These are phyloP conservation scores for Fusarium torreyae DNA, from an alignment of 2,329 filamentous ascomycete genomes.

Conservation along the genomic window DNA sequence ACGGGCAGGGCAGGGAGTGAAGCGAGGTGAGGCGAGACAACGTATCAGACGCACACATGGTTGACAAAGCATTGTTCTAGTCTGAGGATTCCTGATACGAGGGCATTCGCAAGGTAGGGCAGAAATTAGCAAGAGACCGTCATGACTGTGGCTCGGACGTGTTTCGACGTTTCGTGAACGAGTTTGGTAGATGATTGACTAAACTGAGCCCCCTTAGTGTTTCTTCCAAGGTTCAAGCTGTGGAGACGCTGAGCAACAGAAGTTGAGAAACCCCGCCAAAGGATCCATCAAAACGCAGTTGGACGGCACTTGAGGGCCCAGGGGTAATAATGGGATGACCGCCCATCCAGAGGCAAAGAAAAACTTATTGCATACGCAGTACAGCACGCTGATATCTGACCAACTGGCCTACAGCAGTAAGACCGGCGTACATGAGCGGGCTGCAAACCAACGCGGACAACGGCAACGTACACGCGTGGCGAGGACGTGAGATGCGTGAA, in stretches of 20 bases:
- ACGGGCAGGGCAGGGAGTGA: conserved; percentile 22
- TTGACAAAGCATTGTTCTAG: conserved; percentile 22
- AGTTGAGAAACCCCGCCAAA: conserved; percentile 27
- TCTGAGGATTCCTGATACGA: conserved; percentile 10
- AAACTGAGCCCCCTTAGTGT: conserved; percentile 22
- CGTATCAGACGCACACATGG: conserved; percentile 24
- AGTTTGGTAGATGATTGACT: conserved; percentile 18
- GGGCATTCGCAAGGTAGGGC: conserved; percentile 15
- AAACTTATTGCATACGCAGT: conserved; percentile 15
- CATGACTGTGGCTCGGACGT: conserved; percentile 17
- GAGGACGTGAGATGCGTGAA: conserved; percentile 22
- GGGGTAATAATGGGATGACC: conserved; percentile 30
- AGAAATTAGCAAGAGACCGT: conserved; percentile 5
- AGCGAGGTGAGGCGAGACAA: conserved; percentile 39
- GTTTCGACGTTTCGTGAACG: conserved; percentile 29
- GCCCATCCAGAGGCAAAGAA: conserved; percentile 10
- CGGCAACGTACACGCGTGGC: conserved; percentile 17
- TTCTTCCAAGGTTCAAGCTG: conserved; percentile 34
- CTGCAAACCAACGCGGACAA: conserved; percentile 23
- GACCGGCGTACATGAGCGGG: conserved; percentile 27
- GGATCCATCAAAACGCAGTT: conserved; percentile 23
- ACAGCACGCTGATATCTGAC: not conserved
- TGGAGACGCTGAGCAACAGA: conserved; percentile 34
- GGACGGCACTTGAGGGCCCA: conserved; percentile 41
- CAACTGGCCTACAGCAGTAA: conserved; percentile 4